These are phyloP conservation scores for Plectosphaerella plurivora DNA, from an alignment of 2,329 filamentous ascomycete species.

Conservation along the genomic window DNA sequence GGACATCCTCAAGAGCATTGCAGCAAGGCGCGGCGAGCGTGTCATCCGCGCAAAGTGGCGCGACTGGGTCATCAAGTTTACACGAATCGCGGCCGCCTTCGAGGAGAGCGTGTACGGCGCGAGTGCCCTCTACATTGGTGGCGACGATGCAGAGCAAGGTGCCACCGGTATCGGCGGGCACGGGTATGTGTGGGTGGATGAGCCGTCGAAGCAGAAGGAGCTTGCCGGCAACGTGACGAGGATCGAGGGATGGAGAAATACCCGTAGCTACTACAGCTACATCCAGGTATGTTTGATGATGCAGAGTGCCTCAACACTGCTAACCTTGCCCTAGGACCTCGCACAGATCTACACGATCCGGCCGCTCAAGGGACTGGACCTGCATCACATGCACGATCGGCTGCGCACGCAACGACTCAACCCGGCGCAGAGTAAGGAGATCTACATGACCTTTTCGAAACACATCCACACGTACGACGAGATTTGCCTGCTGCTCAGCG, in stretches of 20 bases:
- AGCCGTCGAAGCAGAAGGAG: slow-evolving; percentile 74
- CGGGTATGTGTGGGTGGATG: slow-evolving; percentile 92
- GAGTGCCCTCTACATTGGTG: slow-evolving; percentile 80
- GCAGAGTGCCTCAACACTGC: not conserved
- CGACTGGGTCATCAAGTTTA: slow-evolving; percentile 92
- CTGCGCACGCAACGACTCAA: slow-evolving; percentile 77
- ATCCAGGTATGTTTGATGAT: slow-evolving; percentile 63
- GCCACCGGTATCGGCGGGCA: slow-evolving; percentile 66
- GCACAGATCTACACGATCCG: slow-evolving; percentile 59
- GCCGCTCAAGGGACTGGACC: slow-evolving; percentile 75
- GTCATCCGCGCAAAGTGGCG: slow-evolving; percentile 90
- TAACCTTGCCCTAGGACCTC: slow-evolving; percentile 46
- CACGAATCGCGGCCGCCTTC: slow-evolving; percentile 85
- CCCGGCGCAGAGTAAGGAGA: slow-evolving; percentile 70
- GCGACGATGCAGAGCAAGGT: slow-evolving; percentile 61
- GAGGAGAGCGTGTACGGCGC: slow-evolving; percentile 95
- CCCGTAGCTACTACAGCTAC: slow-evolving; percentile 90
- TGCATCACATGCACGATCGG: slow-evolving; percentile 90
- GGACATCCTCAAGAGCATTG: slow-evolving; percentile 77
- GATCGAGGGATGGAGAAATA: slow-evolving; percentile 96
- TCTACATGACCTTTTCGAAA: slow-evolving; percentile 77
- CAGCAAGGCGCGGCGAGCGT: slow-evolving; percentile 80
- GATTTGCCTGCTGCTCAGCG: slow-evolving; percentile 76
- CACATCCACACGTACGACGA: slow-evolving; percentile 78
- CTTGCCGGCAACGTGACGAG: slow-evolving; percentile 86